Base-by-base conservation (phyloP, 148 eudicot genomes). In the Rhododendron vialii region DNA sequence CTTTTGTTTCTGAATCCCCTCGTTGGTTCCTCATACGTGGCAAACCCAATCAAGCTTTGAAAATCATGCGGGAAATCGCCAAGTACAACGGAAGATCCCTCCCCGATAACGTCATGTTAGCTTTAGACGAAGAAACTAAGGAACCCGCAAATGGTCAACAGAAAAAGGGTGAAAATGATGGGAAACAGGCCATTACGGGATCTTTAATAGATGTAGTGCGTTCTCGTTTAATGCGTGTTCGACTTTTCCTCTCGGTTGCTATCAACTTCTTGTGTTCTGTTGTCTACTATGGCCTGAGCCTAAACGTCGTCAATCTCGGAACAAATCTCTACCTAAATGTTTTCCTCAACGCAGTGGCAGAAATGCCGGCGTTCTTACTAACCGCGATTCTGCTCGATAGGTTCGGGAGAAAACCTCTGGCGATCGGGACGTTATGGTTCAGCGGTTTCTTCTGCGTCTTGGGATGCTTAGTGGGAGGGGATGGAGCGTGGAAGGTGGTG, bases 1-100 rank as follows among this genome's bases (percentile, higher is more conserved):
- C 99, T 1, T 96, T 96, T 85, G 78, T 96, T 51, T 91, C 94
- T 0, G 98, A 96, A 76, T 96, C 99, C 61, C 99, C 99, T 28
- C 88, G 98, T 7, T 96, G 99, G 99, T 92, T 88, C 92, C 88
- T 96, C 26, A 89, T 96, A 3, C 90, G 95, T 1, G 98, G 99
- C 1, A 88, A 85, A 51, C n/a, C 45, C 33, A 28, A 69, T 26
- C 67, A 81, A 1, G 98, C 98, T 4, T 90, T 93, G 94, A 67
- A 82, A 71, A 88, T 90, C 51, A 94, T 96, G 98, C 91, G 51
- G 1, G 33, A 33, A 5, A 95, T 96, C 26, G 98, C 99, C 0
- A 76, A 78, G 2, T 5, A 65, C 11, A 96, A 96, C 36, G 94
- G 93, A 9, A 88, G 80, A 9, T 47, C 11, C 28, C 61, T 96